Evolutionary conservation across 2,329 filamentous ascomycete species (phyloP).

Genomic region (Blastomyces percursus): DNA sequence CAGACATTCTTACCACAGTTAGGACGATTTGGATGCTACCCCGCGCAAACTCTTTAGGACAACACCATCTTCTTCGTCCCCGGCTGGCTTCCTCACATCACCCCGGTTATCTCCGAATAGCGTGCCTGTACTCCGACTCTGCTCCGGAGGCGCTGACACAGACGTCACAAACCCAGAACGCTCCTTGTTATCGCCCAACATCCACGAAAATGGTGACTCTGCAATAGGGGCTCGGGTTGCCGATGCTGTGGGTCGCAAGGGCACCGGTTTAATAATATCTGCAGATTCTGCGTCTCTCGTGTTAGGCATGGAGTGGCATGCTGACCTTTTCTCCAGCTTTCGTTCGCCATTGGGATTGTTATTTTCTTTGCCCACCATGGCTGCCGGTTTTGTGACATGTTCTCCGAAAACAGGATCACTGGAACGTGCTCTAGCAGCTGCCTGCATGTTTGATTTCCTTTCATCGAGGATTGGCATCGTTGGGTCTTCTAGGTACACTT

Average conservation of each 20-base stretch:
- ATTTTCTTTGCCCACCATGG: background rate
- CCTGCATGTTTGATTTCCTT: background rate
- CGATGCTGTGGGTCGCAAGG: slow-evolving; percentile 17
- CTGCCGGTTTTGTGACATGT: background rate
- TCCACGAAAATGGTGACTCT: slow-evolving; percentile 41
- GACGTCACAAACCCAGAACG: slow-evolving; percentile 38
- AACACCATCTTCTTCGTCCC: slow-evolving; percentile 28
- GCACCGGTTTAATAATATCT: slow-evolving; percentile 15
- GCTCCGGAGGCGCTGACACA: slow-evolving; percentile 35
- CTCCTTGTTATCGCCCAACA: slow-evolving; percentile 37
- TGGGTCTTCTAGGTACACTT: slow-evolving; percentile 33
- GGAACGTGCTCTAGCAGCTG: background rate
- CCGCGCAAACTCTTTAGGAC: slow-evolving; percentile 24
- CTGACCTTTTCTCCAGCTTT: background rate
- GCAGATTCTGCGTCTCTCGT: slow-evolving; percentile 3
- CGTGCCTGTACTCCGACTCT: slow-evolving; percentile 21
- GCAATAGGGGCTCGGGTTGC: slow-evolving; percentile 32
- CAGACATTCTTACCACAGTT: background rate
- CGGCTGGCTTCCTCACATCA: slow-evolving; percentile 22
- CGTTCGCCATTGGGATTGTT: background rate
- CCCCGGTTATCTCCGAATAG: slow-evolving; percentile 23
- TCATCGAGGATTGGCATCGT: slow-evolving; percentile 21
- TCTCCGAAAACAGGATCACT: background rate
- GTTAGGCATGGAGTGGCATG: background rate
- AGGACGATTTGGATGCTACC: slow-evolving; percentile 4